Evolutionary conservation across 805 yeast genomes (phyloP).

Genomic region (Candida verbasci): DNA sequence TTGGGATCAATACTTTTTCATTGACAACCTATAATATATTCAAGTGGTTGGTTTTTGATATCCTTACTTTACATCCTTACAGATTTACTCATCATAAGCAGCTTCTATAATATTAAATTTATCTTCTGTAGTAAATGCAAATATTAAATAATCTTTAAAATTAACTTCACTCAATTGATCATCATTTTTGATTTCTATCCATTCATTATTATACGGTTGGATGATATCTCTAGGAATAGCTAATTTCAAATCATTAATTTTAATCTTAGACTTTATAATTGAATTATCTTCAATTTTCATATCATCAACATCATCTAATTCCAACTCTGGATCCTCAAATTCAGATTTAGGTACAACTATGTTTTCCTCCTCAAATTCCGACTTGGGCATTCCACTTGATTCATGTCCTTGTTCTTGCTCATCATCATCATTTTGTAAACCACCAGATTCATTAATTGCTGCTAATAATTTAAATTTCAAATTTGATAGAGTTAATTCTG

Average conservation of each 20-base stretch:
- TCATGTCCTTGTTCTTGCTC: too few species aligned
- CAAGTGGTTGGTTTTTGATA: too few species aligned
- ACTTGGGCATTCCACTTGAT: constrained; percentile 36
- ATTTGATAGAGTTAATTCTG: constrained; percentile 7
- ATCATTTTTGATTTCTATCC: constrained; percentile 30
- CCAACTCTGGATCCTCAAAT: constrained; percentile 1
- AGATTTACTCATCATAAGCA: constrained; percentile 28
- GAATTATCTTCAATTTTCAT: constrained; percentile 6
- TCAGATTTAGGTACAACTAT: constrained; percentile 14
- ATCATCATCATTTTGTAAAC: constrained; percentile 28
- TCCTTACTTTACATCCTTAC: too few species aligned
- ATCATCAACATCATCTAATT: constrained; percentile 6
- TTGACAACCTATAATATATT: not conserved
- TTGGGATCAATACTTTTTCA: too few species aligned
- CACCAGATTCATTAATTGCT: constrained; percentile 47
- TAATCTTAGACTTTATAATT: not conserved
- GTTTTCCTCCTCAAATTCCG: constrained; percentile 28
- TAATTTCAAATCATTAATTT: constrained; percentile 24
- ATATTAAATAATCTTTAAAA: constrained; percentile 36
- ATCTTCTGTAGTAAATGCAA: constrained; percentile 37
- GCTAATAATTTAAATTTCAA: constrained; percentile 23
- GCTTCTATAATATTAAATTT: constrained; percentile 34
- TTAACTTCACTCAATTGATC: constrained; percentile 22
- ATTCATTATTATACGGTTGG: constrained; percentile 29
- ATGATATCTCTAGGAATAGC: constrained; percentile 40